Conservation (phyloP, 2,329 filamentous ascomycete genomes). For the Phyllosticta capitalensis region DNA sequence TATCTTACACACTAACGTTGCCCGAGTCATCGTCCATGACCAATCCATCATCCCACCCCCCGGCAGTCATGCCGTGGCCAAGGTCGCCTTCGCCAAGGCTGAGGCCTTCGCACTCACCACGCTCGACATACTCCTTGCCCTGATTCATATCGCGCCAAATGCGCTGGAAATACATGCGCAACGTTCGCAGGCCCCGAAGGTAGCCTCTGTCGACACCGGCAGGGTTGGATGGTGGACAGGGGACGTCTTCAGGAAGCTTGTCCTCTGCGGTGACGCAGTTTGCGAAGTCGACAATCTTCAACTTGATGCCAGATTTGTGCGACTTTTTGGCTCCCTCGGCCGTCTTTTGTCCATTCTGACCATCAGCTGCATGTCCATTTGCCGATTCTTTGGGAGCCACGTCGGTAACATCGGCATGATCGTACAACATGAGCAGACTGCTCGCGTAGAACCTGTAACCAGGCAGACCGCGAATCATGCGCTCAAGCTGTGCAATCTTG, state of each 20-base stretch:
- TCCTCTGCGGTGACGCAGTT: conserved; percentile 93
- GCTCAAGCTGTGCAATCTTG: conserved; percentile 74
- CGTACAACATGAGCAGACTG: conserved; percentile 90
- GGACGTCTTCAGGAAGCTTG: conserved; percentile 43
- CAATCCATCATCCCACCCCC: conserved; percentile 26
- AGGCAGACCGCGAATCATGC: conserved; percentile 67
- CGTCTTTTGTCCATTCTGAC: conserved; percentile 15
- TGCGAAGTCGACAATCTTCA: conserved; percentile 98
- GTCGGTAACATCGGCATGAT: conserved; percentile 59
- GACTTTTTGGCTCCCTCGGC: conserved; percentile 14
- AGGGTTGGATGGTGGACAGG: conserved; percentile 74
- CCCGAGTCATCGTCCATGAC: conserved; percentile 24
- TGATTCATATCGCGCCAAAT: conserved; percentile 68
- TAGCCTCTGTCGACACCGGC: conserved; percentile 81
- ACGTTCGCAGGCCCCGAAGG: conserved; percentile 67
- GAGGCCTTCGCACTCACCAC: conserved; percentile 34
- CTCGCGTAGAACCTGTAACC: conserved; percentile 94
- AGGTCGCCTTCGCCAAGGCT: conserved; percentile 20
- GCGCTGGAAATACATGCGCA: conserved; percentile 74
- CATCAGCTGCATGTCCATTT: conserved; percentile 17
- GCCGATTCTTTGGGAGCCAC: neutral
- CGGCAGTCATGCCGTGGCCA: conserved; percentile 23
- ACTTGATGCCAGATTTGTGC: conserved; percentile 53
- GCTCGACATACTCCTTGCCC: conserved; percentile 32
- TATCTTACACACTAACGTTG: conserved; percentile 27